A percentile compares a stretch with the other conserved stretches of the same genome.
Conservation (phyloP, 2,329 filamentous ascomycete genomes). For the Alternaria solani region DNA sequence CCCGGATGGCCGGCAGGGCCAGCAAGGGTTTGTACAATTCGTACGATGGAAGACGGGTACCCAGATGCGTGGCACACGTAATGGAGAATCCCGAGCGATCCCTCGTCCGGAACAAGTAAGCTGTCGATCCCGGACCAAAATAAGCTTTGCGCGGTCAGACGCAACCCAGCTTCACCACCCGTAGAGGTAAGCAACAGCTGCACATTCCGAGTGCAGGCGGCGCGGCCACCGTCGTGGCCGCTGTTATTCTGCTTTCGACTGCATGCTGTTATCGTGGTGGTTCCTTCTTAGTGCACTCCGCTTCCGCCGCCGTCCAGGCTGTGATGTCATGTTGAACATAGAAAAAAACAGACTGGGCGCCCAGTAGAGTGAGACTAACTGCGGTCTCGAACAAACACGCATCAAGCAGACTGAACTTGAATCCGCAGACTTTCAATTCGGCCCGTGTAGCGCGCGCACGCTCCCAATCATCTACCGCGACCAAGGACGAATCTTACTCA, state of each 20-base stretch:
- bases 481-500: constrained; percentile 1
- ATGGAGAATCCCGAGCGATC: constrained; percentile 9
- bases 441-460: neutral
- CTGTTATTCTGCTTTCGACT: neutral
- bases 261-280: neutral
- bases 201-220: neutral
- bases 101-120: constrained; percentile 12
- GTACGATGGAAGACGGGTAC: neutral
- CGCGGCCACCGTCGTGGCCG: neutral
- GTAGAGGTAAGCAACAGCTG: neutral
- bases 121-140: constrained; percentile 6
- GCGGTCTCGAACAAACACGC: constrained; percentile 8
- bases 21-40: neutral
- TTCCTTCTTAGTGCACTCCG: neutral
- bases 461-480: neutral
- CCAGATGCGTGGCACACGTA: constrained; percentile 1
- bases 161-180: neutral
- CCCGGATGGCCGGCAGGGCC: neutral
- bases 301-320: constrained; percentile 3
- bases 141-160: neutral
- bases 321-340: constrained; percentile 10
- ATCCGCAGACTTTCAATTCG: neutral
- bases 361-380: neutral
- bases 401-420: neutral
- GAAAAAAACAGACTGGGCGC: constrained; percentile 4